A percentile compares a stretch with the other conserved stretches of the same genome.
phyloP scores from a whole-genome alignment of 192 early-diverging fungal species.

The Spinellus fusiger region DNA sequence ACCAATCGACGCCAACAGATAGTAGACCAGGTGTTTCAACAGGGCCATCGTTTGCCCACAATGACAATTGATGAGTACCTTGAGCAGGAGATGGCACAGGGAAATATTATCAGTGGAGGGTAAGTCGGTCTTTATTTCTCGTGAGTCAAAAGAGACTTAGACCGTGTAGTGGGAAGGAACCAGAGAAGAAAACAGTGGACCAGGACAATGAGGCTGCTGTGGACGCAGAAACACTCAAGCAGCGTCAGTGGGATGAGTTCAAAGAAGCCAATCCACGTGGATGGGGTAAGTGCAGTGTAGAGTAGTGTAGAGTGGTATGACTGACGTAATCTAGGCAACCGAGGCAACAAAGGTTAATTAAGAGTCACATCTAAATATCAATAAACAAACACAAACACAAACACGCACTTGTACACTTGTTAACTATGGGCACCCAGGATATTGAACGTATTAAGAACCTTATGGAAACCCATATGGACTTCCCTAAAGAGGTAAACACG shows the following conservation, averaged over 20 bases:
- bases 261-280: slow-evolving; percentile 74
- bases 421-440: slow-evolving; percentile 21
- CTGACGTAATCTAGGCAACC: slow-evolving; percentile 4
- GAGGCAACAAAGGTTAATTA: slow-evolving; percentile 23
- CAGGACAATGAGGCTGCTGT: slow-evolving; percentile 74
- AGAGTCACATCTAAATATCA: not conserved
- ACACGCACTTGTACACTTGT: too few species aligned
- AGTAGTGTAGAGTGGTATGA: slow-evolving; percentile 4
- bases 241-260: slow-evolving; percentile 87
- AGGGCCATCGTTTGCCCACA: slow-evolving; percentile 83
- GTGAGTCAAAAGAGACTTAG: not conserved
- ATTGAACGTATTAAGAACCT: slow-evolving; percentile 37
- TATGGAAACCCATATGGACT: slow-evolving; percentile 34
- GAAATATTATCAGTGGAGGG: slow-evolving; percentile 86
- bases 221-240: slow-evolving; percentile 83
- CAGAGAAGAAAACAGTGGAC: slow-evolving; percentile 67
- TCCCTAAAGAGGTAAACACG: slow-evolving; percentile 30
- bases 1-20: slow-evolving; percentile 70
- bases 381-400: too few species aligned
- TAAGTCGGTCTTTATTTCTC: slow-evolving; percentile 18
- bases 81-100: slow-evolving; percentile 76
- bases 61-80: slow-evolving; percentile 97
- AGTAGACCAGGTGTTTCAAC: slow-evolving; percentile 71
- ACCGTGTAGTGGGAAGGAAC: slow-evolving; percentile 40
- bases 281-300: slow-evolving; percentile 46